These are phyloP conservation scores for Spiromastix sp. DNA, from an alignment of 2,329 filamentous ascomycete species.

Conservation along the genomic window DNA sequence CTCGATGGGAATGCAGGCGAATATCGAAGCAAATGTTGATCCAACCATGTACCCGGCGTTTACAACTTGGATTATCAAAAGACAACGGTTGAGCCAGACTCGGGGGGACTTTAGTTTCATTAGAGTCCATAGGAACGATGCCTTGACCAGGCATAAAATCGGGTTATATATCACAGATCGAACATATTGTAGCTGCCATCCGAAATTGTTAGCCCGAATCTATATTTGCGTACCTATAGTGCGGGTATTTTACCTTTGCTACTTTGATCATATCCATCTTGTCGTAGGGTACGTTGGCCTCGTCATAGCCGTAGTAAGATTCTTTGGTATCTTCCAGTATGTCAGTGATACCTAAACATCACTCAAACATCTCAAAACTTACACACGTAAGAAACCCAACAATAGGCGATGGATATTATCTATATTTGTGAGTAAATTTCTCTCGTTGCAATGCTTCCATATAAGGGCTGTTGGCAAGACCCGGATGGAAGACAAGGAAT, in stretches of 20 bases:
- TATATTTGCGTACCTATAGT: no score
- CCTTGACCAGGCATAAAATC: constrained; percentile 1
- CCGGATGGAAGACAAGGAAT: no score
- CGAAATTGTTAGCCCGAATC: no score
- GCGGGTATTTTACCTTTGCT: no score
- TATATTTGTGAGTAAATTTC: no score
- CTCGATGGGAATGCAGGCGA: neutral
- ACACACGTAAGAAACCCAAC: neutral
- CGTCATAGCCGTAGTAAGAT: neutral
- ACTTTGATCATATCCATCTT: no score
- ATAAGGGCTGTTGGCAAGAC: no score
- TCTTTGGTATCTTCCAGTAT: neutral
- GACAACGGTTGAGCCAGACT: neutral
- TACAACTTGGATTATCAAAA: neutral
- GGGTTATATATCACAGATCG: neutral
- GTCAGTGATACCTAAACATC: neutral
- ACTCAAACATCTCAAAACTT: neutral
- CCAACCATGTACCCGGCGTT: neutral
- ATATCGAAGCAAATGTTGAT: neutral
- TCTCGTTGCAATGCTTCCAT: no score
- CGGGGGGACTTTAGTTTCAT: neutral
- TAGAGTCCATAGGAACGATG: constrained; percentile 1
- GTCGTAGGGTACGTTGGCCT: neutral
- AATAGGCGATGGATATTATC: no score
- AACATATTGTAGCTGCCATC: no score